A percentile compares a stretch with the other conserved stretches of the same genome.
phyloP scores from a whole-genome alignment of 305 asterid genomes.

The Rubia tinctorum region DNA sequence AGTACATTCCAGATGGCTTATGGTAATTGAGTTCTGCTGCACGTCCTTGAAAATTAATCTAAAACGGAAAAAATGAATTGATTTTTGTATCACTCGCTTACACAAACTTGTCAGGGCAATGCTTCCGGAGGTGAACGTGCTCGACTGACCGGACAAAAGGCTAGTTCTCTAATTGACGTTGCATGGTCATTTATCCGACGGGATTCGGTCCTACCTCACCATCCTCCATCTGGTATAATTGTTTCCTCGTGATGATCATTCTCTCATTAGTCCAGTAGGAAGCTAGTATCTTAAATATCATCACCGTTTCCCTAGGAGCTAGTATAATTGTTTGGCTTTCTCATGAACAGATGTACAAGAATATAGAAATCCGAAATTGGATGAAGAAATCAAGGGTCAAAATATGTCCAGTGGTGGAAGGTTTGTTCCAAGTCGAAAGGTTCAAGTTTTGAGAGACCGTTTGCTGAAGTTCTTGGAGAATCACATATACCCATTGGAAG shows the following conservation, averaged over 20 bases:
- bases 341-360: slow-evolving; percentile 39
- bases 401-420: slow-evolving; percentile 43
- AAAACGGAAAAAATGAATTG: background rate
- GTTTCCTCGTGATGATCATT: slow-evolving; percentile 13
- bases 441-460: slow-evolving; percentile 58
- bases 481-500: slow-evolving; percentile 80
- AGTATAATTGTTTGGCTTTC: slow-evolving; percentile 6
- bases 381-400: slow-evolving; percentile 28
- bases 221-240: slow-evolving; percentile 59
- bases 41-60: background rate
- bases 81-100: slow-evolving; percentile 12
- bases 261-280: background rate
- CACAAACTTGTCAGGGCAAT: slow-evolving; percentile 59
- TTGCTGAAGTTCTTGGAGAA: slow-evolving; percentile 78
- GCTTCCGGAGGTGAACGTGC: slow-evolving; percentile 98
- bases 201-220: slow-evolving; percentile 68
- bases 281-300: background rate
- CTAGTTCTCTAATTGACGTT: slow-evolving; percentile 50
- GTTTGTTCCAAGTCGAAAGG: slow-evolving; percentile 67
- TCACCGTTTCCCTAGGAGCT: background rate
- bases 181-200: slow-evolving; percentile 68
- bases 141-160: slow-evolving; percentile 58
- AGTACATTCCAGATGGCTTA: slow-evolving; percentile 79
- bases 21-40: slow-evolving; percentile 38
- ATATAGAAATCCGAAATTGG: slow-evolving; percentile 29